Conservation (phyloP, 1,284 basidiomycete species). For the Moesziomyces sp. region DNA sequence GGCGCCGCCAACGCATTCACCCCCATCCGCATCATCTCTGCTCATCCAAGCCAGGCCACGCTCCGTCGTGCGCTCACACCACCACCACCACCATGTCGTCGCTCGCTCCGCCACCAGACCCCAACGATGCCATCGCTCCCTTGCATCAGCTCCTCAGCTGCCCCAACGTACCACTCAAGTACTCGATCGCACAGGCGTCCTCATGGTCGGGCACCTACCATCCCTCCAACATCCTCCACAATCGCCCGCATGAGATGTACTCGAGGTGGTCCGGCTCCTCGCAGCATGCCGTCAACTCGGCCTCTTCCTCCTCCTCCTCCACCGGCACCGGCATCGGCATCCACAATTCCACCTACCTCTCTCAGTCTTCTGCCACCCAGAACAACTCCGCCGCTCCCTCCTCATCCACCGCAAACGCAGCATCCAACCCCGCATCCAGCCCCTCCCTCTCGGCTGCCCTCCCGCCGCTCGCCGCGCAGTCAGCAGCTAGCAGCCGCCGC, state of each 20-base stretch:
- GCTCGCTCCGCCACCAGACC: slow-evolving; percentile 5
- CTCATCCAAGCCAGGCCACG: not conserved
- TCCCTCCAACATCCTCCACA: slow-evolving; percentile 59
- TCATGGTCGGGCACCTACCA: slow-evolving; percentile 61
- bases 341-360: slow-evolving; percentile 15
- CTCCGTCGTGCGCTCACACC: not conserved
- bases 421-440: slow-evolving; percentile 22
- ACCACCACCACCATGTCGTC: slow-evolving; percentile 4
- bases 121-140: slow-evolving; percentile 18
- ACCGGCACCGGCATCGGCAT: slow-evolving; percentile 31
- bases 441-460: slow-evolving; percentile 22
- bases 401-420: slow-evolving; percentile 15
- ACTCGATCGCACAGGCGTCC: slow-evolving; percentile 53
- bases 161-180: slow-evolving; percentile 34
- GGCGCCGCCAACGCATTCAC: too few species aligned
- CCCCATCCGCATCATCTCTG: too few species aligned
- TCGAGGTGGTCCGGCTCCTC: slow-evolving; percentile 58
- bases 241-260: slow-evolving; percentile 55
- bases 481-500: slow-evolving; percentile 4
- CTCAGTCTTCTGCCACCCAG: slow-evolving; percentile 3
- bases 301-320: slow-evolving; percentile 12
- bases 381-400: not conserved
- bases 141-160: slow-evolving; percentile 38
- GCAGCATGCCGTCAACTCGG: slow-evolving; percentile 29
- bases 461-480: slow-evolving; percentile 5